These are phyloP conservation scores for Monilinia fructicola DNA, from an alignment of 2,329 filamentous ascomycete genomes.

Conservation along the genomic window DNA sequence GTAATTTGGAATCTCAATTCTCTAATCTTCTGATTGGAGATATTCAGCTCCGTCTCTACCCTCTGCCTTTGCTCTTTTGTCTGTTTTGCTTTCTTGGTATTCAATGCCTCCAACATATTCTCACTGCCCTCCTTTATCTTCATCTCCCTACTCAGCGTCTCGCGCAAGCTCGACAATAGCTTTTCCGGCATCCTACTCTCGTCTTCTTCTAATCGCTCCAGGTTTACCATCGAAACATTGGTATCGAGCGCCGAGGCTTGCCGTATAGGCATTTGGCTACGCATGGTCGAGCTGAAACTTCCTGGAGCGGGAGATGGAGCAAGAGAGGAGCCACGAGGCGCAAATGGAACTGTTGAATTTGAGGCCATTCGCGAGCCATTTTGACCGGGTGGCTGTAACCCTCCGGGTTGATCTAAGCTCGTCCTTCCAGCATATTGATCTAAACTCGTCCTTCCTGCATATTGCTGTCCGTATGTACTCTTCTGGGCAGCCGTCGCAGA, in stretches of 20 bases:
- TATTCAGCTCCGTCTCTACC: conserved; percentile 85
- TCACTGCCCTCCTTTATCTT: conserved; percentile 98
- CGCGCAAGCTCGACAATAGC: conserved; percentile 71
- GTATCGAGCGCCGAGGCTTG: conserved; percentile 59
- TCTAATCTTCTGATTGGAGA: conserved; percentile 74
- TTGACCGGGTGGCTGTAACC: conserved; percentile 49
- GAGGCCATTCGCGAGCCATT: conserved; percentile 53
- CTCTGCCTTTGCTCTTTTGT: conserved; percentile 78
- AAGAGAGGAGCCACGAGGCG: conserved; percentile 66
- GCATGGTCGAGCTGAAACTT: conserved; percentile 87
- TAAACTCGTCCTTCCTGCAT: conserved; percentile 50
- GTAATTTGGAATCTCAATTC: conserved; percentile 60
- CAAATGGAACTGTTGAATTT: conserved; percentile 59
- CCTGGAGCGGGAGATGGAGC: conserved; percentile 71
- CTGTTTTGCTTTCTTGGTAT: conserved; percentile 94
- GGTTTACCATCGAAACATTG: conserved; percentile 48
- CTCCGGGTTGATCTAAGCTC: conserved; percentile 57
- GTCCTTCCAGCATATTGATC: conserved; percentile 51
- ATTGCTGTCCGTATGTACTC: conserved; percentile 48
- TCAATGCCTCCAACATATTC: conserved; percentile 93
- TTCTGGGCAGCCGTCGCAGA: conserved; percentile 56
- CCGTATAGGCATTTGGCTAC: conserved; percentile 66
- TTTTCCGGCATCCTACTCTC: conserved; percentile 64
- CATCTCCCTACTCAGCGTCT: conserved; percentile 88
- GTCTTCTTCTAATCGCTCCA: conserved; percentile 64